Base-by-base conservation (phyloP, 306 rosid genomes). In the Benincasa hispida region DNA sequence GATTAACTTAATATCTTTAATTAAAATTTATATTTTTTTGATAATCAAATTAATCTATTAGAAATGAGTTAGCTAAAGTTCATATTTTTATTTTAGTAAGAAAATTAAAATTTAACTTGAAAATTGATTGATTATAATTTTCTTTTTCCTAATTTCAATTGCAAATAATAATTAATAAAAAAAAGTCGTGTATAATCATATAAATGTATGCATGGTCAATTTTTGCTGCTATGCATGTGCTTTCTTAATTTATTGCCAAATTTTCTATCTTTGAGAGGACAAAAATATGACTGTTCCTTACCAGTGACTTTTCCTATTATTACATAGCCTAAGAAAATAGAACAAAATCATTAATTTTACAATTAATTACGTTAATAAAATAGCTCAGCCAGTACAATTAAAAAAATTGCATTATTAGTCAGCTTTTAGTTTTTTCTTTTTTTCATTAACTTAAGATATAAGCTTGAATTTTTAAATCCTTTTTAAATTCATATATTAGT, bases 181-280 rank as follows among this genome's bases (percentile, higher is more conserved):
- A 65, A 19, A 4, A 18, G 73, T n/a, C 5, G 35, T 45, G 51
- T 50, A 50, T 48, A 15, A 65, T 32, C 2, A 65, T 65, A 61
- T 19, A 35, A n/a, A 66, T 21, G 41, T 48, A 19, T 72, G 59
- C 59, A 48, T 47, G 59, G 76, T 70, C 76, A 70, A 70, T 7
- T 45, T 47, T 70, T 70, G 56, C 76, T 70, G 76, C 76, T 25
- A 47, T 70, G 41, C 37, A 70, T 70, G 58, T 70, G 76, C 37
- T 47, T 42, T 39, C 2, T 66, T 37, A 66, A 39, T 66, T 66
- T 66, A 35, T 66, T 37, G 3, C 51, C 15, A 35, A 66, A n/a
- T 34, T 45, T 34, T 21, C 17, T n/a, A 66, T n/a, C 28, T 66
- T 65, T 65, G 30, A 66, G 51, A 69, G 2, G 56, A 69, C 75